These are phyloP conservation scores for Mycena maculata DNA, from an alignment of 768 basidiomycete species.

Conservation along the genomic window DNA sequence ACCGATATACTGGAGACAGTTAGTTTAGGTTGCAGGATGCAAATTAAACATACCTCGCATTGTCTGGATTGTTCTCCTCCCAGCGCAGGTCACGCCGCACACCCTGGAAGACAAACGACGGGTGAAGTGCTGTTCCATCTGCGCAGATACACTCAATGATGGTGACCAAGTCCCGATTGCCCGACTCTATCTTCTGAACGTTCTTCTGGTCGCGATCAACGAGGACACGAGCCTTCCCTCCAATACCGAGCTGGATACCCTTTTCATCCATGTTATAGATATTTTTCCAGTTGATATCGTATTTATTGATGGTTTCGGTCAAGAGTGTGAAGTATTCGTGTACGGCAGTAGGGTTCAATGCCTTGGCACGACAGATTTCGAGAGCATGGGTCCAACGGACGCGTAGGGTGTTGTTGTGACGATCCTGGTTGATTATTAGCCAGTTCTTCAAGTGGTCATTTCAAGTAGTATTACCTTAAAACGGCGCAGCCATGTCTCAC, in stretches of 20 bases:
- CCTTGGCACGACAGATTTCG: neutral
- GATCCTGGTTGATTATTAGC: too few species aligned
- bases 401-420: too few species aligned
- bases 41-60: constrained; percentile 30
- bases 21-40: neutral
- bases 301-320: constrained; percentile 33
- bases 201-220: too few species aligned
- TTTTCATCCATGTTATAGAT: constrained; percentile 50
- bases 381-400: neutral
- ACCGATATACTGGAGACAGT: constrained; percentile 20
- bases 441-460: too few species aligned
- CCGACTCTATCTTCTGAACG: constrained; percentile 41
- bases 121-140: constrained; percentile 50
- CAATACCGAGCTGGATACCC: constrained; percentile 43
- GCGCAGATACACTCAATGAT: constrained; percentile 58
- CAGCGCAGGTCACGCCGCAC: constrained; percentile 22
- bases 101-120: constrained; percentile 51
- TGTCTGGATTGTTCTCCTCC: constrained; percentile 32
- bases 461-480: constrained; percentile 3
- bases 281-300: constrained; percentile 43
- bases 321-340: constrained; percentile 41
- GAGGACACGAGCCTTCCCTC: constrained; percentile 33
- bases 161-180: constrained; percentile 57
- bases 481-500: neutral
- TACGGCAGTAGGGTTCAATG: constrained; percentile 32